Conservation (phyloP, 106 monocot genomes). For the Cymbidium sinense region DNA sequence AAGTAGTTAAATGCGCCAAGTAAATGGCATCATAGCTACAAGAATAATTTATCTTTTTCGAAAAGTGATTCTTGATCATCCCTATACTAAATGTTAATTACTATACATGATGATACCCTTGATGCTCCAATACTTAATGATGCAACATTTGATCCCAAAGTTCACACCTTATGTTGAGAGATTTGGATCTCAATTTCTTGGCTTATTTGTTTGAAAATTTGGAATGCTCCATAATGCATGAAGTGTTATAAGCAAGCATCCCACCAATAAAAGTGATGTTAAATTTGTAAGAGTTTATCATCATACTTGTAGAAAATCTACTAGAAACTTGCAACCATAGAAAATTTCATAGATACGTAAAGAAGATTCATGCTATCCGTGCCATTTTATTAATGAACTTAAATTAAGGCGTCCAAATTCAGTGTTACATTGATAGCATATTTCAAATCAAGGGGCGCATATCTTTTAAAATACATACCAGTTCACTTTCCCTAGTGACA, state of each 20-base stretch:
- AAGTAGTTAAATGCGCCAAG: too few species aligned
- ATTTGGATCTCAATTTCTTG: neutral
- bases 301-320: neutral
- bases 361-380: neutral
- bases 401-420: neutral
- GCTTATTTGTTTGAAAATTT: neutral
- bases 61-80: too few species aligned
- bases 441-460: neutral
- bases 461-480: neutral
- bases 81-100: too few species aligned
- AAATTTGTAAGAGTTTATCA: neutral
- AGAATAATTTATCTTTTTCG: too few species aligned
- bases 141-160: neutral
- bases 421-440: neutral
- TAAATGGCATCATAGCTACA: too few species aligned
- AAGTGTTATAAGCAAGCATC: neutral
- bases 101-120: too few species aligned
- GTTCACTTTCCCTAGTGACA: neutral
- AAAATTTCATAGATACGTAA: neutral
- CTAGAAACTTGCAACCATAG: neutral
- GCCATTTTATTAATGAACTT: neutral
- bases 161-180: neutral
- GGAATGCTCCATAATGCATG: neutral
- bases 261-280: neutral
- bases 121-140: too few species aligned